A percentile compares a stretch with the other conserved stretches of the same genome.
Evolutionary conservation across 805 yeast species (phyloP).

Genomic region (Kregervanrija delftensis): DNA sequence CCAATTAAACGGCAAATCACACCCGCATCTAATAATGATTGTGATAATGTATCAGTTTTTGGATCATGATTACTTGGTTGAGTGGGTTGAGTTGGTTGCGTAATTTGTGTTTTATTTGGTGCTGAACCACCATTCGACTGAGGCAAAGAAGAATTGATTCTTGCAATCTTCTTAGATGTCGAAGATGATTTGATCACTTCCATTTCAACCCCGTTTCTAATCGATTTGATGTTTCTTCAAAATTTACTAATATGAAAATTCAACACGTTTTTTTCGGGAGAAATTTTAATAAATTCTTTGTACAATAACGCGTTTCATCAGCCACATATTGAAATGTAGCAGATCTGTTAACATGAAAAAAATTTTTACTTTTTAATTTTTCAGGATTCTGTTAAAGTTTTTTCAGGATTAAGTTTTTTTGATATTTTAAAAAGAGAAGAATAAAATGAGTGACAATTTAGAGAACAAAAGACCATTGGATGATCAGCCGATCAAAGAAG

Average conservation of each 20-base stretch:
- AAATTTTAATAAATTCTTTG: no score
- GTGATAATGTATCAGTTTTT: slow-evolving; percentile 17
- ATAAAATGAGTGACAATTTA: not conserved
- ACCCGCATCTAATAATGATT: slow-evolving; percentile 23
- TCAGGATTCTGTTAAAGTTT: no score
- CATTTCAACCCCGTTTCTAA: no score
- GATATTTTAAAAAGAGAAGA: not conserved
- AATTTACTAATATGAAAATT: no score
- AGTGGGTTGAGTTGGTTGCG: slow-evolving; percentile 31
- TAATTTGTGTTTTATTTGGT: slow-evolving; percentile 4
- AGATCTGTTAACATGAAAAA: no score
- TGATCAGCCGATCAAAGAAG: not conserved
- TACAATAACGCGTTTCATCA: no score
- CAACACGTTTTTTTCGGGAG: no score
- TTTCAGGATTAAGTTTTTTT: not conserved
- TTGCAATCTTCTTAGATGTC: not conserved
- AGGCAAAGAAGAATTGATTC: not conserved
- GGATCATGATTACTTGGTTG: slow-evolving; percentile 29
- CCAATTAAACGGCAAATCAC: slow-evolving; percentile 32
- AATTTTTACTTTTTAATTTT: no score
- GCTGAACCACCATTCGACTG: no score
- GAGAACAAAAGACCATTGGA: slow-evolving; percentile 2
- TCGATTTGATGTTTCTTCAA: no score
- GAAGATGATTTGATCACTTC: no score
- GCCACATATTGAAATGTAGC: no score